Base-by-base conservation (phyloP, 2,329 filamentous ascomycete species). In the Neonectria punicea region DNA sequence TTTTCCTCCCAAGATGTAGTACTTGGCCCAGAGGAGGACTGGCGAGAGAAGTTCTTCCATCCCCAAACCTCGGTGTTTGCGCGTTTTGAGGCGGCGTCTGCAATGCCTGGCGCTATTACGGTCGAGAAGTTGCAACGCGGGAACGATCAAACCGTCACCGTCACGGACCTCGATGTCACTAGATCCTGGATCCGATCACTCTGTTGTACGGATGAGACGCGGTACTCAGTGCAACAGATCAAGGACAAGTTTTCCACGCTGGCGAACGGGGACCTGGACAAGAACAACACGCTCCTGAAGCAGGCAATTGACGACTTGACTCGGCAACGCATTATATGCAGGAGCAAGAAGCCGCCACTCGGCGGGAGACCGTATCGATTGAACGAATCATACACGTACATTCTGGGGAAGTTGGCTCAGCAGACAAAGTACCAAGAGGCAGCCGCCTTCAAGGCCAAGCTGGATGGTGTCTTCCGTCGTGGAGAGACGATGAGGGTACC, bases 361-460 rank as follows among this genome's bases (percentile, higher is more conserved):
- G 77, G 81, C 2, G 90, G 89, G 0, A 84, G 88, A 10, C 87
- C 88, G 11, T 93, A 89, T 76, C 83, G 86, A 44, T 84, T 92
- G 36, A 87, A 88, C 57, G 86, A 89, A 67, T 82, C 84, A 30
- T 89, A 90, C 68, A 80, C 84, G 8, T 82, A 84, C 34, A 80
- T 83, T 7, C 84, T 93, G 14, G 81, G 85, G 18, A 89, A 90
- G 69, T 77, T 84, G 41, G 84, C 87, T 30, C 83, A 85, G 59
- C 81, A 81, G 57, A 74, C 82, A 10, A 88, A 89, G 71, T 88
- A 87, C 59, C 78, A 83, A 56, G 84, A 89, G 57, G 90, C 91
- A 1, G 82, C 83, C 1, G 75, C 79, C 2, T 89, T 89, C 81
- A 93, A 93, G 76, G 73, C 79, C 5, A 79, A 80, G 56, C 83